A percentile compares a stretch with the other conserved stretches of the same genome.
Conservation (phyloP, 2,329 filamentous ascomycete genomes). For the Colletotrichum sp. region DNA sequence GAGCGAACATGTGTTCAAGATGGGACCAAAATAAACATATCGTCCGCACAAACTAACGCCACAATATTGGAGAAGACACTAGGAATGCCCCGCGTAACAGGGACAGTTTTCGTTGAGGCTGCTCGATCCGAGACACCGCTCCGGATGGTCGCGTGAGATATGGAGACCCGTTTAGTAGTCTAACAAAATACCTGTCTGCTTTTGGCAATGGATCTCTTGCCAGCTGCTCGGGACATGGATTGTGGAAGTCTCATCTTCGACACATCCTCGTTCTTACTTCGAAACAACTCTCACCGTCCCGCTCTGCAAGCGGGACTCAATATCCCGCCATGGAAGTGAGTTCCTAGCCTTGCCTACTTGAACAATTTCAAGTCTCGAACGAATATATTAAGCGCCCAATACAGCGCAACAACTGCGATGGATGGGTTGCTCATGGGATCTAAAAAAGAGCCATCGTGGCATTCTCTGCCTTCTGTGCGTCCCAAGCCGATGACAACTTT, state of each 20-base stretch:
- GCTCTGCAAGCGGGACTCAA: no score
- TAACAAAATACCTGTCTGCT: background rate
- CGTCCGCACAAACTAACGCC: background rate
- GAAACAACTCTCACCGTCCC: background rate
- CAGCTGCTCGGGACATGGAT: background rate
- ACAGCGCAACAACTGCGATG: background rate
- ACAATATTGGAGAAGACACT: background rate
- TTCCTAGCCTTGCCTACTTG: no score
- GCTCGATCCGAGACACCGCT: background rate
- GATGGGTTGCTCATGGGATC: background rate
- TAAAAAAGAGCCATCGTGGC: background rate
- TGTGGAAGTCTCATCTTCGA: background rate
- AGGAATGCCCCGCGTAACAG: background rate
- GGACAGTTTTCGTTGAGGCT: background rate
- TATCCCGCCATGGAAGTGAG: no score
- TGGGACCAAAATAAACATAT: background rate
- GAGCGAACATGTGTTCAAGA: background rate
- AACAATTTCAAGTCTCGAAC: background rate
- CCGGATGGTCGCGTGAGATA: background rate
- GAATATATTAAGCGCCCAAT: fast-evolving
- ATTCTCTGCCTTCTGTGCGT: background rate
- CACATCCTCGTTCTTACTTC: background rate
- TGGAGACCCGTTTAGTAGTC: background rate
- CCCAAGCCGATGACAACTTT: background rate
- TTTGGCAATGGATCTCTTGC: background rate